These are phyloP conservation scores for Dioscorea alata DNA, from an alignment of 106 monocot species.

Conservation along the genomic window DNA sequence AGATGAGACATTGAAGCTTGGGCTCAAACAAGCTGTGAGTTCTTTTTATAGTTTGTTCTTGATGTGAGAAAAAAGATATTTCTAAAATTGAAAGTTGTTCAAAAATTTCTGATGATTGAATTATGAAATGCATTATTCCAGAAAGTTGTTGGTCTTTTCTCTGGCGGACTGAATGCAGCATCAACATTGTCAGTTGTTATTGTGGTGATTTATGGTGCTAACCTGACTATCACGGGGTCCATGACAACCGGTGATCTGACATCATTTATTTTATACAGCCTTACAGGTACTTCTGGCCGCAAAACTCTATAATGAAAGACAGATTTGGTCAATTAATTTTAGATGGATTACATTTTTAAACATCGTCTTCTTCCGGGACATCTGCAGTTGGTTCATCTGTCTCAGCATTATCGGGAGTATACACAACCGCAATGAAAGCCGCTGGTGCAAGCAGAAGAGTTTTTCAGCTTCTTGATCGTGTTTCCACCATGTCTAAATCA, in stretches of 20 bases:
- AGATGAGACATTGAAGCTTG: constrained; percentile 90
- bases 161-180: constrained; percentile 86
- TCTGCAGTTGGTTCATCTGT: constrained; percentile 87
- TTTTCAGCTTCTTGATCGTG: constrained; percentile 92
- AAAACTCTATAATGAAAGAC: no score
- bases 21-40: constrained; percentile 95
- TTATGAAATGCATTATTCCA: constrained; percentile 12
- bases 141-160: constrained; percentile 86
- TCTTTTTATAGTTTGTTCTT: constrained; percentile 1
- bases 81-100: no score
- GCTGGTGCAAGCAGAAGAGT: constrained; percentile 97
- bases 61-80: neutral
- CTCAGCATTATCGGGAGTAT: constrained; percentile 77
- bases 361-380: neutral
- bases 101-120: neutral
- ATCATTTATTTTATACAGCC: constrained; percentile 98
- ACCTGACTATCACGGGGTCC: constrained; percentile 75
- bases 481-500: constrained; percentile 70
- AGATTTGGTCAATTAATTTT: no score
- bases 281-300: constrained; percentile 48
- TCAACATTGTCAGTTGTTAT: constrained; percentile 81
- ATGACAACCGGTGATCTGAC: constrained; percentile 94
- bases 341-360: neutral
- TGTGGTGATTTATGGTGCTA: constrained; percentile 92
- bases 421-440: constrained; percentile 98